phyloP scores from a whole-genome alignment of 2,329 filamentous ascomycete species.

The Mycosphaerella sp. region DNA sequence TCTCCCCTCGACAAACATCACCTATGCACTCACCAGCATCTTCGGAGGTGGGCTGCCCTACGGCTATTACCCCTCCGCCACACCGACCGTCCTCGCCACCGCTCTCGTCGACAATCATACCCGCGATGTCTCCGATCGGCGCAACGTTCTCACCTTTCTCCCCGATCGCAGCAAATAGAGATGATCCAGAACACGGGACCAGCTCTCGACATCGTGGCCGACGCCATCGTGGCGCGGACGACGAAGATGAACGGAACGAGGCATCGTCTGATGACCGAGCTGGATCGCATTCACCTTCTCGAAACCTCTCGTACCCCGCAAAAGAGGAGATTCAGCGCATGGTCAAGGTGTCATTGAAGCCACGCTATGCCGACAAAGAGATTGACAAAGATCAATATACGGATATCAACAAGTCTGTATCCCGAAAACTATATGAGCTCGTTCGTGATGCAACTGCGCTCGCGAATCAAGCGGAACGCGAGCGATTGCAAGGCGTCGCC shows the following conservation, averaged over 20 bases:
- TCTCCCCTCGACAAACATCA: constrained; percentile 49
- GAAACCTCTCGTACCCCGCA: constrained; percentile 64
- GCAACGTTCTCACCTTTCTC: constrained; percentile 66
- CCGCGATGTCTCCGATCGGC: constrained; percentile 57
- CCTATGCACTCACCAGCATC: constrained; percentile 60
- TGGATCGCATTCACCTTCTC: constrained; percentile 25
- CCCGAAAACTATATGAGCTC: constrained; percentile 74
- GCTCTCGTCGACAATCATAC: constrained; percentile 65
- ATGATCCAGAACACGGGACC: constrained; percentile 11
- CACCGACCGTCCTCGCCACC: constrained; percentile 59
- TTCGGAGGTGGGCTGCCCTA: constrained; percentile 61
- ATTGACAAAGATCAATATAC: constrained; percentile 88
- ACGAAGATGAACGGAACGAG: constrained; percentile 26
- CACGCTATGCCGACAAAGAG: constrained; percentile 71
- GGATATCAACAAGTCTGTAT: constrained; percentile 83
- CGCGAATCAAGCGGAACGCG: constrained; percentile 56
- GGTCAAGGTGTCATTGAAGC: constrained; percentile 74
- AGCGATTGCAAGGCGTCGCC: constrained; percentile 69
- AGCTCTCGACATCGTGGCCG: constrained; percentile 17
- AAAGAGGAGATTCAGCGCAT: constrained; percentile 87
- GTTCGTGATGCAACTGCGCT: constrained; percentile 51
- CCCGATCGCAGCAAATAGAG: constrained; percentile 35
- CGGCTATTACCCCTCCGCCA: constrained; percentile 61
- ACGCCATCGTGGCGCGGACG: constrained; percentile 19
- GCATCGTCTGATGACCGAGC: constrained; percentile 13